Conservation (phyloP, 148 eudicot genomes). For the Simmondsia chinensis region DNA sequence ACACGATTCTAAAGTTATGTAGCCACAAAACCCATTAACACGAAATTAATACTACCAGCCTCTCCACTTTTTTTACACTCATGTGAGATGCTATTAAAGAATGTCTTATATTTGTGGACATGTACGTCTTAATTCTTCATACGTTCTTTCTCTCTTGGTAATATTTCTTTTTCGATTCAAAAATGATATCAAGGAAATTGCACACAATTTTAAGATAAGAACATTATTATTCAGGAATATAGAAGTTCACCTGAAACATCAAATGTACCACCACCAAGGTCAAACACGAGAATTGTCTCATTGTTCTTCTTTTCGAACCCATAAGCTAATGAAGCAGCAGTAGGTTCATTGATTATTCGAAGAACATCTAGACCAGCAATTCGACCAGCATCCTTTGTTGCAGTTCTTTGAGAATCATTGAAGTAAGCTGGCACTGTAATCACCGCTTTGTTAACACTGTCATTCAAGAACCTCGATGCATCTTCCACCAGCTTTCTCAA, state of each 20-base stretch:
- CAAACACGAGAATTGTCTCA: slow-evolving; percentile 64
- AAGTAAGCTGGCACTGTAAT: slow-evolving; percentile 72
- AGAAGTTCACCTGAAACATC: slow-evolving; percentile 60
- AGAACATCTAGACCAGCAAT: slow-evolving; percentile 72
- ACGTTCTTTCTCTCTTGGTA: no score
- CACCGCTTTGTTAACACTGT: slow-evolving; percentile 64
- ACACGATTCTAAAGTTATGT: no score
- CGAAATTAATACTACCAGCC: no score
- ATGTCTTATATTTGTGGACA: no score
- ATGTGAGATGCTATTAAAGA: no score
- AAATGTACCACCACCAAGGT: slow-evolving; percentile 77
- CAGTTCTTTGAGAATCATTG: slow-evolving; percentile 72
- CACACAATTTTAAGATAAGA: no score
- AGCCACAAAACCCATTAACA: no score
- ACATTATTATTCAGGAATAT: background rate
- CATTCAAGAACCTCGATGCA: slow-evolving; percentile 63
- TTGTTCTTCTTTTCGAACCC: slow-evolving; percentile 65
- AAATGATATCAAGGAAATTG: no score
- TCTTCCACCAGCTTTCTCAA: slow-evolving; percentile 75
- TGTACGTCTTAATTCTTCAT: no score
- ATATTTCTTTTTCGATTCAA: no score
- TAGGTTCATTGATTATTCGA: slow-evolving; percentile 68
- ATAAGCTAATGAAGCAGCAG: slow-evolving; percentile 71
- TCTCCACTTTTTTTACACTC: no score
- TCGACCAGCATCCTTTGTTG: slow-evolving; percentile 62